Conservation (phyloP, 345 rosid genomes). For the Raphanus raphanistrum region DNA sequence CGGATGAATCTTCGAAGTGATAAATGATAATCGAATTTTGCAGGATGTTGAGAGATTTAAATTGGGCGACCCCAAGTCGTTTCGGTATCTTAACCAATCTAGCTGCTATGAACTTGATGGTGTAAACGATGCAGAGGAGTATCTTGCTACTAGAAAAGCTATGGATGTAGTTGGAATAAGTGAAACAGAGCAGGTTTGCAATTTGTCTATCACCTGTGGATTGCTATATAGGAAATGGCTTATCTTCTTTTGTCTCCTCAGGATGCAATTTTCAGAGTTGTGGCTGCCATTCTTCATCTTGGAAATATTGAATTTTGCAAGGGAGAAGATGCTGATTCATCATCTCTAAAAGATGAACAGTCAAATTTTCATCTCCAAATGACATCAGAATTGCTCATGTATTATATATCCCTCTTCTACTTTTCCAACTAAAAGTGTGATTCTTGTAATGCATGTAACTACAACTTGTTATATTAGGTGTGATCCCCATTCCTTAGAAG, state of each 20-base stretch:
- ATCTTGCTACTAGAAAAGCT: slow-evolving; percentile 78
- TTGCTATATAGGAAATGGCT: slow-evolving; percentile 3
- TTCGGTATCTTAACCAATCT: slow-evolving; percentile 95
- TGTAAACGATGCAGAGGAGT: slow-evolving; percentile 67
- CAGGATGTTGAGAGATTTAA: slow-evolving; percentile 85
- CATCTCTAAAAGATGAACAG: slow-evolving; percentile 58
- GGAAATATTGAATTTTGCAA: slow-evolving; percentile 72
- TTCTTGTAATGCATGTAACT: slow-evolving; percentile 7
- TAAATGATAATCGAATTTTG: slow-evolving; percentile 20
- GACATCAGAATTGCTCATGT: slow-evolving; percentile 84
- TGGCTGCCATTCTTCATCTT: slow-evolving; percentile 93
- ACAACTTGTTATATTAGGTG: slow-evolving; percentile 56
- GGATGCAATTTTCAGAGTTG: slow-evolving; percentile 76
- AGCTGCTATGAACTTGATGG: slow-evolving; percentile 74
- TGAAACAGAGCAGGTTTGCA: slow-evolving; percentile 70
- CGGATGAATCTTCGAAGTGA: slow-evolving; percentile 19
- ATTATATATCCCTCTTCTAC: slow-evolving; percentile 24
- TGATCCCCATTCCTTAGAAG: slow-evolving; percentile 60
- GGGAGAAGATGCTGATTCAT: slow-evolving; percentile 67
- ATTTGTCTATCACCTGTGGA: slow-evolving; percentile 11
- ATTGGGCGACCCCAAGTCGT: slow-evolving; percentile 76
- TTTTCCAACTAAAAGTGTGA: slow-evolving; percentile 16
- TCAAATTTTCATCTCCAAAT: slow-evolving; percentile 74
- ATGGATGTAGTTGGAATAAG: slow-evolving; percentile 88
- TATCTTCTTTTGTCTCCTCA: slow-evolving; percentile 38